Percentiles rank a stretch among this genome's conserved stretches.
Evolutionary conservation across 2,329 filamentous ascomycete species (phyloP).

Genomic region (Passalora sequoiae): DNA sequence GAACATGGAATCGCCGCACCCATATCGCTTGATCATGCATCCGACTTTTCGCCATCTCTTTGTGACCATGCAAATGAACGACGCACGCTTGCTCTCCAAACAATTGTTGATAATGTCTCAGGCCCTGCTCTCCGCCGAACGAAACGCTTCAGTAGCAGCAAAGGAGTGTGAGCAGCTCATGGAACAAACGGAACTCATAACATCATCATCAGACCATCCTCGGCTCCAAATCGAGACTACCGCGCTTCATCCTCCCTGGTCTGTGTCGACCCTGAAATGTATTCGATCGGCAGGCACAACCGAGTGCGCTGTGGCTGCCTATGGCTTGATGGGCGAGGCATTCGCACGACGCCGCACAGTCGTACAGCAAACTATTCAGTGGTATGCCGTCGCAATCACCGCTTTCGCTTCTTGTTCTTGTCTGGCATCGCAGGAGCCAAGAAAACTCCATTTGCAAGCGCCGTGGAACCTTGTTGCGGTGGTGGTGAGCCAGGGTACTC

Average conservation of each 20-base stretch:
- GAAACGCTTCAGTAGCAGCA: neutral
- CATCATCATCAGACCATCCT: constrained; percentile 11
- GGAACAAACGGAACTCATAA: constrained; percentile 14
- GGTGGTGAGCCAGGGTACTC: constrained; percentile 16
- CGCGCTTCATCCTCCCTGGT: neutral
- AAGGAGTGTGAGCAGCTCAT: neutral
- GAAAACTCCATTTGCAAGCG: constrained; percentile 27
- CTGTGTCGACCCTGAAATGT: no score
- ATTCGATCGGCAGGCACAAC: no score
- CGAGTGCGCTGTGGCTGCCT: no score
- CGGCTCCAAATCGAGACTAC: neutral
- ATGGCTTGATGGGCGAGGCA: no score
- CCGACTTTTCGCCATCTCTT: neutral
- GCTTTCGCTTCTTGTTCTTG: constrained; percentile 70
- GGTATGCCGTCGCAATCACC: no score
- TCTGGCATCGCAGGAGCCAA: constrained; percentile 40
- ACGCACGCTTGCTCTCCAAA: no score
- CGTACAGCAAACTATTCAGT: neutral
- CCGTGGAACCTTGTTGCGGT: constrained; percentile 28
- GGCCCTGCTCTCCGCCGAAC: no score
- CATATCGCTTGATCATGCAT: neutral
- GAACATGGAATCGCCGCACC: no score
- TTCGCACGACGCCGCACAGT: no score
- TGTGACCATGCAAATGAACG: neutral
- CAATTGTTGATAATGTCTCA: no score